phyloP scores from a whole-genome alignment of 139 green algal species.

The Yamagishiella unicocca region DNA sequence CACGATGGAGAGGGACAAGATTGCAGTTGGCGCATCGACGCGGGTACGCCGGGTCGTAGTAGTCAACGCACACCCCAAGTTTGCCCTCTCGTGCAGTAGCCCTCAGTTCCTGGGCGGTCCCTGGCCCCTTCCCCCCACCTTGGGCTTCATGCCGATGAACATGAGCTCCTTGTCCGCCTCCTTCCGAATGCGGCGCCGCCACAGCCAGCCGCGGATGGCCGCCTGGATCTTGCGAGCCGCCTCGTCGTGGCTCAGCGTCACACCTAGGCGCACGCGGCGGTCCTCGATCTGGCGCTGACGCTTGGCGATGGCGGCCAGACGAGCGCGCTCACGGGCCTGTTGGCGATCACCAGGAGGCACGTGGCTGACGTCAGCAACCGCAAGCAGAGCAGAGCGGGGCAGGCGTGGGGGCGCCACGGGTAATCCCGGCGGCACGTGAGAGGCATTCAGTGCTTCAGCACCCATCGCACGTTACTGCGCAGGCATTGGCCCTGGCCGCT shows the following conservation, averaged over 20 bases:
- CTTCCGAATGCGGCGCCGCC: slow-evolving; percentile 62
- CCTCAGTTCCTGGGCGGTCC: no score
- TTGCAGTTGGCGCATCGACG: no score
- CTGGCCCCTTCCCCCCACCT: slow-evolving; percentile 51
- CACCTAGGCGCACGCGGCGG: slow-evolving; percentile 60
- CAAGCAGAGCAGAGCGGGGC: background rate
- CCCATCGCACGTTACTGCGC: no score
- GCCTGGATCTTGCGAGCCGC: slow-evolving; percentile 84
- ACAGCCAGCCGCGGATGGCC: slow-evolving; percentile 75
- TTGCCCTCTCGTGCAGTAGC: no score
- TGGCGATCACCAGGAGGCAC: no score
- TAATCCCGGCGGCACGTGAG: no score
- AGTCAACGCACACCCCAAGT: background rate
- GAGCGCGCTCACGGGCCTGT: slow-evolving; percentile 73
- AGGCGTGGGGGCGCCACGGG: background rate
- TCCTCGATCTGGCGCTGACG: slow-evolving; percentile 76
- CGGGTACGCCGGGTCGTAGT: no score
- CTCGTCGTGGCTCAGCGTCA: slow-evolving; percentile 71
- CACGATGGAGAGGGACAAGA: no score
- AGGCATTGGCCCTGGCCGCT: no score
- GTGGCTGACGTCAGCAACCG: background rate
- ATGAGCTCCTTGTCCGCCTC: slow-evolving; percentile 80
- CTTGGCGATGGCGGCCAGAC: slow-evolving; percentile 65
- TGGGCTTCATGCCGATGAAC: slow-evolving; percentile 89
- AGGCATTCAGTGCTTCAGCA: no score